Evolutionary conservation across 1,284 basidiomycete species (phyloP).

Genomic region (Ustilago vetiveriae): DNA sequence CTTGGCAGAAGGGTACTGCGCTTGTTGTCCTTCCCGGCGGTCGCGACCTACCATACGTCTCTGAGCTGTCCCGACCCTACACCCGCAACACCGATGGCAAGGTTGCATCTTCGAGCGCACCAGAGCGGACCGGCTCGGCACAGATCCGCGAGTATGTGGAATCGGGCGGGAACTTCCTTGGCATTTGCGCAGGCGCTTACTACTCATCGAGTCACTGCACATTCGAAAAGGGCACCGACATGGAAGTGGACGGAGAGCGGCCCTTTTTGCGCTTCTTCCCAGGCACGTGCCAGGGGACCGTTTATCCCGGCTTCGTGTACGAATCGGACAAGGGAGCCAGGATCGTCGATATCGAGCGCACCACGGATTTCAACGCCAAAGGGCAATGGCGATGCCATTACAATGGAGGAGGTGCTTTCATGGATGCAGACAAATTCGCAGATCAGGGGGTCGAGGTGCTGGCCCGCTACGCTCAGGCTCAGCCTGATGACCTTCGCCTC

Average conservation of each 20-base stretch:
- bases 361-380: slow-evolving; percentile 1
- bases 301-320: slow-evolving; percentile 73
- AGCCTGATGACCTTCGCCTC: slow-evolving; percentile 29
- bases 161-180: slow-evolving; percentile 75
- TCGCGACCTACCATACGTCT: slow-evolving; percentile 57
- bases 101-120: background rate
- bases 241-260: slow-evolving; percentile 71
- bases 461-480: slow-evolving; percentile 67
- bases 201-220: slow-evolving; percentile 70
- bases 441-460: slow-evolving; percentile 65
- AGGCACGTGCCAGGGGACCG: slow-evolving; percentile 71
- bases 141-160: slow-evolving; percentile 75
- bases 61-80: slow-evolving; percentile 28
- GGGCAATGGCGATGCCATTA: slow-evolving; percentile 68
- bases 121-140: slow-evolving; percentile 15
- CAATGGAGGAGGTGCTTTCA: slow-evolving; percentile 72
- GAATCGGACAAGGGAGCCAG: slow-evolving; percentile 70
- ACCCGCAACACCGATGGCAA: slow-evolving; percentile 9
- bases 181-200: slow-evolving; percentile 75
- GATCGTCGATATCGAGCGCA: slow-evolving; percentile 64
- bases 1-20: slow-evolving; percentile 51
- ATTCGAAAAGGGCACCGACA: slow-evolving; percentile 70
- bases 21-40: slow-evolving; percentile 60
- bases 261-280: slow-evolving; percentile 73
- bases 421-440: slow-evolving; percentile 59